Percentiles rank a stretch among this genome's conserved stretches.
phyloP scores from a whole-genome alignment of 495 filamentous ascomycete genomes.

The Jackrogersella multiformis region DNA sequence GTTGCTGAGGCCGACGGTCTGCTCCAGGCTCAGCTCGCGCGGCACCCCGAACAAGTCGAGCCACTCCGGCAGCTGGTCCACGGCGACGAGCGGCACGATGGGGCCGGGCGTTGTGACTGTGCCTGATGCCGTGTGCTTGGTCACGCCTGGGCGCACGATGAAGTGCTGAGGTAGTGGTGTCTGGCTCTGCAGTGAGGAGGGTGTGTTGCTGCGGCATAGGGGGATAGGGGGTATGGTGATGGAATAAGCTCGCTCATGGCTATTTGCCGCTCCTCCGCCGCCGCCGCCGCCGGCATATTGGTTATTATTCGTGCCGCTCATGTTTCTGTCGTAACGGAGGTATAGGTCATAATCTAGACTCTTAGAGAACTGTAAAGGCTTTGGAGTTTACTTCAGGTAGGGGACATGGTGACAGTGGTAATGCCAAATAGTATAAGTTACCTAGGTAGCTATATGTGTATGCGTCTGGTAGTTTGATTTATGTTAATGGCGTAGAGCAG shows the following conservation, averaged over 20 bases:
- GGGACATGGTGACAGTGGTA: background rate
- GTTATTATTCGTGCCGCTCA: background rate
- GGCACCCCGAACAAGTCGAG: slow-evolving; percentile 51
- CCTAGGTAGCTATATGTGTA: background rate
- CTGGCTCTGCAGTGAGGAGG: background rate
- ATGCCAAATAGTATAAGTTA: background rate
- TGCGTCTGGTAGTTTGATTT: background rate
- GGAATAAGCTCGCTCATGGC: background rate
- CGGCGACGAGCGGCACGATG: slow-evolving; percentile 56
- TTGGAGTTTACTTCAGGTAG: background rate
- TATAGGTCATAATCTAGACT: slow-evolving; percentile 2
- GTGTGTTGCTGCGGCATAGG: background rate
- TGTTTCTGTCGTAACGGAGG: background rate
- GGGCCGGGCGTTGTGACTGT: slow-evolving; percentile 36
- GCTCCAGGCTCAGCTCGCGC: slow-evolving; percentile 49
- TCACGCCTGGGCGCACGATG: slow-evolving; percentile 47
- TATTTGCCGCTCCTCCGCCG: background rate
- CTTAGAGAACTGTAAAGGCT: too few species aligned
- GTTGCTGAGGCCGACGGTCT: slow-evolving; percentile 51
- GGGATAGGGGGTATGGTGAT: background rate
- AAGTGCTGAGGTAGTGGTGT: slow-evolving; percentile 46
- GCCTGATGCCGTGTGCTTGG: slow-evolving; percentile 25
- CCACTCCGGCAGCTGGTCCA: slow-evolving; percentile 57
- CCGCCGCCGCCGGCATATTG: background rate
- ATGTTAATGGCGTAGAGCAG: background rate